phyloP scores from a whole-genome alignment of 2,329 filamentous ascomycete species.

The Neonectria hederae region DNA sequence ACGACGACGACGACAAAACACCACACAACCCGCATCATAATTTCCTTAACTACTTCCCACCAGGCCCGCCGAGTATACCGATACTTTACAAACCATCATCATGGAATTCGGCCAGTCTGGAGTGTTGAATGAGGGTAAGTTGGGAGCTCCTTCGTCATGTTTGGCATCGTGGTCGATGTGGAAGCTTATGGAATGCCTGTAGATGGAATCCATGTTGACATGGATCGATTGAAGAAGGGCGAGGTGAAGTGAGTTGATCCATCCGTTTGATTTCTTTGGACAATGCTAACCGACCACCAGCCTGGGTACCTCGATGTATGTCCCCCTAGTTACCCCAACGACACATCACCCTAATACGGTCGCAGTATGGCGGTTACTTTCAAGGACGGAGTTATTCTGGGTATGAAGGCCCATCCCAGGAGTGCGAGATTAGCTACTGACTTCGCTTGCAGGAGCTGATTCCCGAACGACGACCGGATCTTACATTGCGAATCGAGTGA shows the following conservation, averaged over 20 bases:
- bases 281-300: slow-evolving; percentile 59
- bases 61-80: slow-evolving; percentile 1
- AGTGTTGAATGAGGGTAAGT: slow-evolving; percentile 70
- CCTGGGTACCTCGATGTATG: slow-evolving; percentile 96
- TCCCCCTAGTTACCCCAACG: slow-evolving; percentile 36
- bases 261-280: neutral
- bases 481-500: slow-evolving; percentile 99
- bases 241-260: slow-evolving; percentile 88
- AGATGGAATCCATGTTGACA: slow-evolving; percentile 99
- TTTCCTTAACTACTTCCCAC: neutral
- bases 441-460: slow-evolving; percentile 74
- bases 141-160: slow-evolving; percentile 34
- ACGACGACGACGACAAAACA: slow-evolving; percentile 38
- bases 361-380: slow-evolving; percentile 97
- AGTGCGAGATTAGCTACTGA: slow-evolving; percentile 24
- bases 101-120: slow-evolving; percentile 74
- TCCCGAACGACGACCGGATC: slow-evolving; percentile 96
- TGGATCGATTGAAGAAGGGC: slow-evolving; percentile 98
- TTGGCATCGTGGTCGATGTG: slow-evolving; percentile 23
- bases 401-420: slow-evolving; percentile 51
- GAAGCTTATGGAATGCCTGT: slow-evolving; percentile 37
- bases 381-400: slow-evolving; percentile 96
- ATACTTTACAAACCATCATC: slow-evolving; percentile 20
- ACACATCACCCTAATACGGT: slow-evolving; percentile 41
- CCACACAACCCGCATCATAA: slow-evolving; percentile 32